Base-by-base conservation (phyloP, 2,329 filamentous ascomycete species). In the Cladosporium austrohemisphaericum region DNA sequence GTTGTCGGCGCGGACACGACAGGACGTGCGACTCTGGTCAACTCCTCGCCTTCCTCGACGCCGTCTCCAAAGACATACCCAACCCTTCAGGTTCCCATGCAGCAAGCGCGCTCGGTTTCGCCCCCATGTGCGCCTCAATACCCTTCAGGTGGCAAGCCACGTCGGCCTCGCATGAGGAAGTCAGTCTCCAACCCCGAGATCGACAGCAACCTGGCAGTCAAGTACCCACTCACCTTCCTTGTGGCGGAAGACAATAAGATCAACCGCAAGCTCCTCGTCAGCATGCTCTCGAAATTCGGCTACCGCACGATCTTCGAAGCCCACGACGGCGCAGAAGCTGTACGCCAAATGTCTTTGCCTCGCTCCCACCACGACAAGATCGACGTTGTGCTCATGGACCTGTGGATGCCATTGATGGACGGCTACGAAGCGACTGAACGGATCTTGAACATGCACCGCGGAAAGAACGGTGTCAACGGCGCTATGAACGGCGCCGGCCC, bases 321-420 rank as follows among this genome's bases (percentile, higher is more conserved):
- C 0, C 82, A 82, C 57, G 83, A 88, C 58, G 84, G 84, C 32
- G 75, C 77, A 37, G 81, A 87, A 60, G 84, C 84, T 0, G 81
- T 88, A 1, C 73, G 78, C 14, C 73, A 79, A 36, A 84, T 84
- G 72, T 65, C 55, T 8, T 26, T 53, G 9, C 57, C 54, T 41
- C 61, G 54, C 14, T 44, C 61, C 49, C 44, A 55, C 22, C 60
- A 56, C 22, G 57, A 53, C 55, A 64, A 67, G 33, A 78, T 86
- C 50, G 78, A 86, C 58, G 75, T 85, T 2, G 74, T 88, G 19
- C 68, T 87, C 35, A 88, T 88, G 84, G 84, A 88, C 65, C 74
- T 88, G 8, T 88, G 84, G 84, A 88, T 88, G 83, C 84, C 84
- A 1, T 73, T 81, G 55, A 82, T 87, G 73, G 84, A 87, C 60